Conservation (phyloP, 805 yeast species). For the Cyberlindnera bimundalis region DNA sequence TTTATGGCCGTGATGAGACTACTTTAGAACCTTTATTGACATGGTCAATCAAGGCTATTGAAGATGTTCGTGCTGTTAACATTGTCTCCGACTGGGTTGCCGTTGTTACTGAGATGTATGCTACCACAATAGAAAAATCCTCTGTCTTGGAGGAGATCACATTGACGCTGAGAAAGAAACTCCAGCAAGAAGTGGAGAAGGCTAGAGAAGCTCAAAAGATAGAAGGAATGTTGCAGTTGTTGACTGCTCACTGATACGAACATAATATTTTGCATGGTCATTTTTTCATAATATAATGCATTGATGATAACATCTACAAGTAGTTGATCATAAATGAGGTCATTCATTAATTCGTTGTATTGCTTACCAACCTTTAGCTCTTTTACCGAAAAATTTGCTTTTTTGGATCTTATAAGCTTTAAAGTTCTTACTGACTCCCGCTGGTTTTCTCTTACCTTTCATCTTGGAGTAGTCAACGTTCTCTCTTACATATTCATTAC, state of each 20-base stretch:
- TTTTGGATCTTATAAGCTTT: slow-evolving; percentile 49
- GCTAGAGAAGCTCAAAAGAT: slow-evolving; percentile 86
- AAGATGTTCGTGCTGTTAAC: slow-evolving; percentile 67
- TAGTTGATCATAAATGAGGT: too few species aligned
- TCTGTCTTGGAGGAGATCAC: slow-evolving; percentile 76
- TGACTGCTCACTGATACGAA: slow-evolving; percentile 45
- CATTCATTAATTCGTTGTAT: too few species aligned
- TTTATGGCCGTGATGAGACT: slow-evolving; percentile 80
- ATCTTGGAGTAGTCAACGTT: slow-evolving; percentile 27
- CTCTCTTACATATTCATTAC: slow-evolving; percentile 15
- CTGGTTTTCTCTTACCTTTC: slow-evolving; percentile 36
- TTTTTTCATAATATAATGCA: slow-evolving; percentile 1
- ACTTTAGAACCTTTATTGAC: slow-evolving; percentile 79
- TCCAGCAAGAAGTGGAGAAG: slow-evolving; percentile 66
- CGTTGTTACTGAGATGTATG: slow-evolving; percentile 71
- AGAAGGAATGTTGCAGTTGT: slow-evolving; percentile 89
- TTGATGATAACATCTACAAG: too few species aligned
- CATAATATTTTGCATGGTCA: not conserved
- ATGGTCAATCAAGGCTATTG: slow-evolving; percentile 75
- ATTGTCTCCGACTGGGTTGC: slow-evolving; percentile 71
- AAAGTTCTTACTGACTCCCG: slow-evolving; percentile 35
- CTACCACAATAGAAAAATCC: slow-evolving; percentile 65
- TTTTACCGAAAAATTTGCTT: slow-evolving; percentile 36
- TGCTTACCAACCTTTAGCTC: slow-evolving; percentile 28
- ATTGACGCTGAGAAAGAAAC: slow-evolving; percentile 53